Evolutionary conservation across 371 early-diverging fungal genomes (phyloP), one percentile per base, ranked within the genome.

Genomic region (Mucor indicus): DNA sequence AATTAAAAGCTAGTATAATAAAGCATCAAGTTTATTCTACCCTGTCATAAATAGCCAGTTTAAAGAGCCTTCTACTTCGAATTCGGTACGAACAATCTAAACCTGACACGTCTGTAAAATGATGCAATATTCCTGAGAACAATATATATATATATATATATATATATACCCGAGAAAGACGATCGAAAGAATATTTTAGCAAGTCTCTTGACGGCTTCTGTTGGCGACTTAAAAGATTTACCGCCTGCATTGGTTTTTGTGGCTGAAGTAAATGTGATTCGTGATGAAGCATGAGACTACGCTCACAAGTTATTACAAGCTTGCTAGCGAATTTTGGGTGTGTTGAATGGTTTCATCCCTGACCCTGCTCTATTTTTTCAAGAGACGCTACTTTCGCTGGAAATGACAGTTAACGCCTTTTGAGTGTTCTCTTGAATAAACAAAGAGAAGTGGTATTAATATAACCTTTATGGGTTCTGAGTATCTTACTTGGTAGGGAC

Each of bases 231-330:
- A 2, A 20, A 11, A 21, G 55, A 30, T 3, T 38, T 60, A 12
- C 55, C 60, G 9, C 55, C 53, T 12, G 38, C 54, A 2, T 47
- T 60, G 1, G 35, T 60, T 5, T 21, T 60, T 24, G 50, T 50
- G 2, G 54, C 46, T 22, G 54, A 60, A 31, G 50, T 36, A 2
- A 55, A 60, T 31, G 21, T 46, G 0, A 15, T 60, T 11, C 27
- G 60, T 20, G 60, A 60, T 30, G 56, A n/a, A n/a, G n/a, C n/a
- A n/a, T n/a, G n/a, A n/a, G n/a, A n/a, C n/a, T n/a, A n/a, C n/a
- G n/a, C n/a, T n/a, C n/a, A n/a, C n/a, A n/a, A n/a, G n/a, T n/a
- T n/a, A n/a, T n/a, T n/a, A n/a, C n/a, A n/a, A n/a, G n/a, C n/a
- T n/a, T n/a, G n/a, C n/a, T n/a, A n/a, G n/a, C n/a, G n/a, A n/a